Evolutionary conservation across 2,329 filamentous ascomycete genomes (phyloP).

Genomic region (Cladosporium sphaerospermum): DNA sequence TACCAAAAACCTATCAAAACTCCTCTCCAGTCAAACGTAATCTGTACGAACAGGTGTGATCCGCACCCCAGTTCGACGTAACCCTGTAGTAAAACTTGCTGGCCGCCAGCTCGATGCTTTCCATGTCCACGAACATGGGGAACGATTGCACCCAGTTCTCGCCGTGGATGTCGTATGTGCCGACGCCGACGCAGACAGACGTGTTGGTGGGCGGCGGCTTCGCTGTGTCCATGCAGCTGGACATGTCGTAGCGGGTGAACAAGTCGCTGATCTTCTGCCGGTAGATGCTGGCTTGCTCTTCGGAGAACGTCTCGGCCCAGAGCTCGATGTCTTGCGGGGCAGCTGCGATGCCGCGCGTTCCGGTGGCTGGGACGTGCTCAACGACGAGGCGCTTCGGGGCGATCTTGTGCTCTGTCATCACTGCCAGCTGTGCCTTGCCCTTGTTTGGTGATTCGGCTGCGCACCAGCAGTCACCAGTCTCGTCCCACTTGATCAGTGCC

Average conservation of each 20-base stretch:
- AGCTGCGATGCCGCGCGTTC: constrained; percentile 33
- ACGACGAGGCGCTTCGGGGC: constrained; percentile 37
- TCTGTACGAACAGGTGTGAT: constrained; percentile 43
- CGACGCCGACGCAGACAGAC: constrained; percentile 37
- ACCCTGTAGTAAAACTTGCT: constrained; percentile 36
- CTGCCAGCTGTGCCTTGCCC: constrained; percentile 58
- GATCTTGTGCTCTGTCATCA: constrained; percentile 39
- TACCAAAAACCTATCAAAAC: neutral
- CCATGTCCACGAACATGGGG: constrained; percentile 26
- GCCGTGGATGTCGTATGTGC: constrained; percentile 37
- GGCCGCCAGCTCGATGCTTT: constrained; percentile 23
- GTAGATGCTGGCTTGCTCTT: constrained; percentile 13
- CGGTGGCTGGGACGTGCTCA: constrained; percentile 40
- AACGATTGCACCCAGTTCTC: constrained; percentile 39
- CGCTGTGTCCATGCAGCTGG: constrained; percentile 5
- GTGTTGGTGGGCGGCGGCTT: constrained; percentile 16
- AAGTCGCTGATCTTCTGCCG: constrained; percentile 12
- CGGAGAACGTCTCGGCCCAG: constrained; percentile 34
- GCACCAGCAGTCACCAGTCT: constrained; percentile 86
- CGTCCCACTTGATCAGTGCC: constrained; percentile 65
- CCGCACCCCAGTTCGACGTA: constrained; percentile 38
- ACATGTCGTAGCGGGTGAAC: constrained; percentile 14
- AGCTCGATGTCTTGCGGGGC: constrained; percentile 41
- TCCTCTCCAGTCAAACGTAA: constrained; percentile 37
- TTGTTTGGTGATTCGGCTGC: constrained; percentile 44